A percentile compares a stretch with the other conserved stretches of the same genome.
These are phyloP conservation scores for Calonectria pseudoreteaudii DNA, from an alignment of 2,329 filamentous ascomycete species.

Conservation along the genomic window DNA sequence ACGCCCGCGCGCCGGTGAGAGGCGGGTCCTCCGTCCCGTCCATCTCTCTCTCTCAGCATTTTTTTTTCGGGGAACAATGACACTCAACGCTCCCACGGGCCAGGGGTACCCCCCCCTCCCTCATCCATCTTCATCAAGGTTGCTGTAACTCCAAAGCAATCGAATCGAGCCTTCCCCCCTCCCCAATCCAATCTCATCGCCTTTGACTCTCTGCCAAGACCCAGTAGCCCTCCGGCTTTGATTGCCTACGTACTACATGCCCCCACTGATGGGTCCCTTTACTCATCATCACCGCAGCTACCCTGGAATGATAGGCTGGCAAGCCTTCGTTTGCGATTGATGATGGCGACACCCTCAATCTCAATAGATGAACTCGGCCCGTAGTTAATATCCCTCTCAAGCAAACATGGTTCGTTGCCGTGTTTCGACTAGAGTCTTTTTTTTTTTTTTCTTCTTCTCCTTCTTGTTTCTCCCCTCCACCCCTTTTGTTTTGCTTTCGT, in stretches of 20 bases:
- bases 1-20: neutral
- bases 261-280: neutral
- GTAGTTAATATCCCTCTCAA: neutral
- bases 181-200: neutral
- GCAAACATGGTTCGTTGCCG: slow-evolving; percentile 1
- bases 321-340: slow-evolving; percentile 1
- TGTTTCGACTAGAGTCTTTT: neutral
- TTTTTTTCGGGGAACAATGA: neutral
- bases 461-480: neutral
- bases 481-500: neutral
- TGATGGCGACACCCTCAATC: slow-evolving; percentile 7
- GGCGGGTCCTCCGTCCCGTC: neutral
- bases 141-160: neutral
- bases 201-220: neutral
- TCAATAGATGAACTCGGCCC: slow-evolving; percentile 13
- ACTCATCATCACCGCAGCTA: neutral
- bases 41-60: neutral
- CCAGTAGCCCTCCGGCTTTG: neutral
- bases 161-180: neutral
- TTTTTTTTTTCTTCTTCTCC: neutral
- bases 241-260: slow-evolving; percentile 2
- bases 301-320: slow-evolving; percentile 1
- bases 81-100: neutral
- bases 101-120: neutral
- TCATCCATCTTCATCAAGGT: neutral